These are phyloP conservation scores for Rhizoctonia solani DNA, from an alignment of 1,284 basidiomycete genomes.

Conservation along the genomic window DNA sequence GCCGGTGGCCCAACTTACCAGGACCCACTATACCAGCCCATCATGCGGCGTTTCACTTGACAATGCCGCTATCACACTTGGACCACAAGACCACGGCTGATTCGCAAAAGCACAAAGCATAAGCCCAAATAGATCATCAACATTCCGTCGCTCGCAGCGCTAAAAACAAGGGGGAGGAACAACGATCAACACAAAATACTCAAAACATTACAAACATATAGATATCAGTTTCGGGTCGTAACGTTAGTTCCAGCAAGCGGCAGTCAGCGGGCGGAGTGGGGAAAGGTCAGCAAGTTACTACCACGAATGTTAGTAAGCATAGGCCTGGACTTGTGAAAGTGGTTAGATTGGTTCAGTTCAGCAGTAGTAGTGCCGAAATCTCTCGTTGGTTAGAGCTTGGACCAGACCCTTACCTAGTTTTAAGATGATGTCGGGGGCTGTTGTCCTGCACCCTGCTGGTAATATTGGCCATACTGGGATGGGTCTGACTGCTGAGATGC, in stretches of 20 bases:
- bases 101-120: not conserved
- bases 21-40: no score
- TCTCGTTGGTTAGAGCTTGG: not conserved
- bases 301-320: conserved; percentile 15
- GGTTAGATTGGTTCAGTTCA: conserved; percentile 17
- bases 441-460: conserved; percentile 44
- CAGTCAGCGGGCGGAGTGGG: not conserved
- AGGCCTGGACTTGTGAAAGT: conserved; percentile 7
- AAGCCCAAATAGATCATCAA: conserved; percentile 13
- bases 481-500: conserved; percentile 56
- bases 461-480: conserved; percentile 69
- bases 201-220: not conserved
- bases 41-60: not conserved
- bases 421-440: conserved; percentile 3
- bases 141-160: conserved; percentile 10
- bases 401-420: conserved; percentile 15
- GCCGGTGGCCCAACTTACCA: conserved; percentile 7
- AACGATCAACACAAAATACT: not conserved
- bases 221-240: conserved; percentile 4
- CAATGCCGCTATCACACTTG: not conserved
- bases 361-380: not conserved
- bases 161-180: conserved; percentile 15
- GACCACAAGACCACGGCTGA: conserved; percentile 1
- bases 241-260: not conserved
- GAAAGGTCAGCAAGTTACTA: conserved; percentile 21